Percentiles rank a stretch among this genome's conserved stretches.
Conservation (phyloP, 257 asterid species). For the Plantago elongata region DNA sequence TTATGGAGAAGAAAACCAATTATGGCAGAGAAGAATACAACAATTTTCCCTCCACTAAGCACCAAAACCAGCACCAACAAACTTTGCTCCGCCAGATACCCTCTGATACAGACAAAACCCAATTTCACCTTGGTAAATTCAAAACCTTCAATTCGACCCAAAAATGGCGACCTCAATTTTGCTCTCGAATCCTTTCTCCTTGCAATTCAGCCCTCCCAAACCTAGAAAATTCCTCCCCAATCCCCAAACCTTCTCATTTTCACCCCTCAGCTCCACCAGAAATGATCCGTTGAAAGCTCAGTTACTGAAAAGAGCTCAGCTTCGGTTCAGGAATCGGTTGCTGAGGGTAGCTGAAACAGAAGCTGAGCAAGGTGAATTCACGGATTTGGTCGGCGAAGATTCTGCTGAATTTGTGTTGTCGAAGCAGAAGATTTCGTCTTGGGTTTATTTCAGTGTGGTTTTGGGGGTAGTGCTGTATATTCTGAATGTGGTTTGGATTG, state of each 20-base stretch:
- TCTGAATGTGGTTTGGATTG: slow-evolving; percentile 75
- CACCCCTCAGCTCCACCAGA: slow-evolving; percentile 11
- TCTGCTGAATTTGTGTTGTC: slow-evolving; percentile 69
- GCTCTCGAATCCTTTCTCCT: slow-evolving; percentile 30
- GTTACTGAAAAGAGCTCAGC: slow-evolving; percentile 5
- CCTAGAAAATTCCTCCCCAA: slow-evolving; percentile 20
- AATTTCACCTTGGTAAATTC: background rate
- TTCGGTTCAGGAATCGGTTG: slow-evolving; percentile 16
- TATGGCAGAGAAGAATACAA: background rate
- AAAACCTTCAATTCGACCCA: no score
- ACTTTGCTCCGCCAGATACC: background rate
- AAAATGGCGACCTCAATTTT: slow-evolving; percentile 36
- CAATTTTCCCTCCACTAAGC: slow-evolving; percentile 6
- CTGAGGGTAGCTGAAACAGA: slow-evolving; percentile 39
- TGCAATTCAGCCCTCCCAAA: slow-evolving; percentile 28
- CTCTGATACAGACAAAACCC: background rate
- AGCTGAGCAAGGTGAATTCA: slow-evolving; percentile 31
- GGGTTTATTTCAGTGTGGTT: slow-evolving; percentile 63
- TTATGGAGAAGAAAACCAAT: no score
- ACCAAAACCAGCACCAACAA: slow-evolving; percentile 7
- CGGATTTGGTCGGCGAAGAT: slow-evolving; percentile 64
- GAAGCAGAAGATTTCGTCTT: slow-evolving; percentile 71
- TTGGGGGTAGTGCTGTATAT: slow-evolving; percentile 64
- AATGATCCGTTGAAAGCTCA: slow-evolving; percentile 13
- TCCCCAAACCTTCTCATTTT: slow-evolving; percentile 6